Evolutionary conservation across 1,284 basidiomycete species (phyloP), one percentile per base, ranked within the genome.

Genomic region (Pseudozyma sp.): DNA sequence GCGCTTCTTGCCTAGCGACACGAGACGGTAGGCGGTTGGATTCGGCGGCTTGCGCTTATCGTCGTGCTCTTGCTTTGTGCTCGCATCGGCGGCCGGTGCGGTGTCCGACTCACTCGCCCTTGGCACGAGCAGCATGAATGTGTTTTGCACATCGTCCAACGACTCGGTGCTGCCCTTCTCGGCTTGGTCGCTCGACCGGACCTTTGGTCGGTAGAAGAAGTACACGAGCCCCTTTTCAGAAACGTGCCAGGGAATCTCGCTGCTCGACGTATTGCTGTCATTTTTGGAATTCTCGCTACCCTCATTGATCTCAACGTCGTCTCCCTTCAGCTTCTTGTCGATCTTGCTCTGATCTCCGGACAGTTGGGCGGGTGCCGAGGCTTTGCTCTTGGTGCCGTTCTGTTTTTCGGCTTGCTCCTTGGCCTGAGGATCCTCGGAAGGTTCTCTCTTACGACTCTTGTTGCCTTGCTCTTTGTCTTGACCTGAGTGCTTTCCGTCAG

Each of bases 171-270:
- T 44, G 30, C 44, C 58, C 16, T 43, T 48, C 16, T 75, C 68
- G 30, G 68, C 75, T n/a, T 64, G 55, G 47, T 75, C 58, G 11
- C 64, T 72, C 14, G 68, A 44, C 11, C 49, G 40, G 3, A 79
- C 77, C 53, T 77, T 79, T 44, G 77, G 77, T 16, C 77, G 63
- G 33, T 79, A 79, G 66, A 77, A 75, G 50, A 71, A 79, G 52
- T 71, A 77, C 48, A 79, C 53, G 43, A 68, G 24, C 16, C 70
- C 70, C 17, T 68, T 73, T 35, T 68, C 70, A 0, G 57, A 46
- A 4, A 73, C 57, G 17, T 73, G 66, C 70, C 70, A 73, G 10
- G 61, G 58, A 9, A 70, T 52, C 30, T 70, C 43, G 43, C 43
- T 19, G 19, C 43, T 44, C 19, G 17, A 24, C 19, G 2, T 24